Conservation (phyloP, 2,329 filamentous ascomycete genomes). For the Penicillium janthinellum region DNA sequence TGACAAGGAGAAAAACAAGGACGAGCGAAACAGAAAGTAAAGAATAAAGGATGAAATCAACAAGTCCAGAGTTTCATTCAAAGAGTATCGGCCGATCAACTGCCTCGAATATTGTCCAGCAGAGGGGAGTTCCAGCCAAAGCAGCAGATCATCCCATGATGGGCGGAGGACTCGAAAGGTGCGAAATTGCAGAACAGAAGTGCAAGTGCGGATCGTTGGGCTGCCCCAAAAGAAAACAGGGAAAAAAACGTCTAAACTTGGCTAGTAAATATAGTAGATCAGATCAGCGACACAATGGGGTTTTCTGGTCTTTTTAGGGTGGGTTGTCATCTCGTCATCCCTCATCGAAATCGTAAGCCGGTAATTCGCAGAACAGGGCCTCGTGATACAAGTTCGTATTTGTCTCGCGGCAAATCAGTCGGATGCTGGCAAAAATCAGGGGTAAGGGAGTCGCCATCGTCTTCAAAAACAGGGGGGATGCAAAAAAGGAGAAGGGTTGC, state of each 20-base stretch:
- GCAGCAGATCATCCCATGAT: background rate
- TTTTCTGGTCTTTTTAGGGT: slow-evolving; percentile 41
- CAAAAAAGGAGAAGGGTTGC: slow-evolving; percentile 9
- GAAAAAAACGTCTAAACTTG: slow-evolving; percentile 44
- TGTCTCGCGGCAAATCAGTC: slow-evolving; percentile 45
- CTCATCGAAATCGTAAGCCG: slow-evolving; percentile 51
- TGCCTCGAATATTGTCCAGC: background rate
- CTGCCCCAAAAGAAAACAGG: slow-evolving; percentile 37
- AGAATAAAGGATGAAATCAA: background rate
- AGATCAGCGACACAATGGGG: slow-evolving; percentile 42
- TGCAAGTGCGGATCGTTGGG: slow-evolving; percentile 37
- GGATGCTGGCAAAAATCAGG: slow-evolving; percentile 35
- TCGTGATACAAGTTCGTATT: slow-evolving; percentile 47
- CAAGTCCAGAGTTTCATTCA: slow-evolving; percentile 17
- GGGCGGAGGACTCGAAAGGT: background rate
- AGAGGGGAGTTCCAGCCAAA: background rate
- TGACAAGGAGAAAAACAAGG: slow-evolving; percentile 23
- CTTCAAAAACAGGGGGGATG: slow-evolving; percentile 2
- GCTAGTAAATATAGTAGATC: slow-evolving; percentile 20
- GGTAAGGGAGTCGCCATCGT: slow-evolving; percentile 35
- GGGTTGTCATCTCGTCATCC: slow-evolving; percentile 49
- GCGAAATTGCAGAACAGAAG: background rate
- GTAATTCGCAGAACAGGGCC: slow-evolving; percentile 42
- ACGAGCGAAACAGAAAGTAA: slow-evolving; percentile 1
- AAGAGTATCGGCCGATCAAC: background rate